phyloP scores from a whole-genome alignment of 345 rosid species.

The Syzygium grande region DNA sequence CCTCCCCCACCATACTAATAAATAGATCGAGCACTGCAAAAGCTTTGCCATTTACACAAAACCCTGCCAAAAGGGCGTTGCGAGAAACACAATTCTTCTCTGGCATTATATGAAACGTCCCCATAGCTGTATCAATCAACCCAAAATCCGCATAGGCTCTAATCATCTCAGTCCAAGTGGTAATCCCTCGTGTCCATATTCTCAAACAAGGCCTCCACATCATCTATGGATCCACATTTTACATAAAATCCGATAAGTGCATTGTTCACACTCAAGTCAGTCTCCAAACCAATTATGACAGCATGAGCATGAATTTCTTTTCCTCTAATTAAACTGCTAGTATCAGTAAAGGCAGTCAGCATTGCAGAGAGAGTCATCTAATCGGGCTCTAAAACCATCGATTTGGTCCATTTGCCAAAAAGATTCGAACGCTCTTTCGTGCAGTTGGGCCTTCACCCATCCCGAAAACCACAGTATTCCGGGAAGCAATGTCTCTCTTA shows the following conservation, averaged over 20 bases:
- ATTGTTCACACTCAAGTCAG: too few relatives aligned
- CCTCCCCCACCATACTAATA: constrained; percentile 37
- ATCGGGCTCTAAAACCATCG: too few relatives aligned
- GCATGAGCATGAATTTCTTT: too few relatives aligned
- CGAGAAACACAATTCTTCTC: too few relatives aligned
- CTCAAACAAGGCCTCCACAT: constrained; percentile 22
- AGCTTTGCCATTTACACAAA: constrained; percentile 51
- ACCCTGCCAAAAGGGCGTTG: constrained; percentile 59
- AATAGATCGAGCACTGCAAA: constrained; percentile 36
- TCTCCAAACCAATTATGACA: too few relatives aligned
- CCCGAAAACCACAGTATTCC: constrained; percentile 64
- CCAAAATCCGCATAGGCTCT: constrained; percentile 30
- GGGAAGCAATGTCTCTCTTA: constrained; percentile 46
- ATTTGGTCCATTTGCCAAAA: too few relatives aligned
- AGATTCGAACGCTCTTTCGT: constrained; percentile 17
- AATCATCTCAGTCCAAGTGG: constrained; percentile 35
- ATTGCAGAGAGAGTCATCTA: too few relatives aligned
- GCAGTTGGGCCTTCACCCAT: constrained; percentile 27
- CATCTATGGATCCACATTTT: background rate
- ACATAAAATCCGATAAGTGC: too few relatives aligned
- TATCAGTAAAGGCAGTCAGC: too few relatives aligned
- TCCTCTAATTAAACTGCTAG: too few relatives aligned
- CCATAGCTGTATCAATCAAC: constrained; percentile 11
- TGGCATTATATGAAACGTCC: too few relatives aligned
- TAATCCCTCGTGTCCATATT: constrained; percentile 36